Conservation (phyloP, 495 filamentous ascomycete genomes). For the Parathielavia hyrcaniae region DNA sequence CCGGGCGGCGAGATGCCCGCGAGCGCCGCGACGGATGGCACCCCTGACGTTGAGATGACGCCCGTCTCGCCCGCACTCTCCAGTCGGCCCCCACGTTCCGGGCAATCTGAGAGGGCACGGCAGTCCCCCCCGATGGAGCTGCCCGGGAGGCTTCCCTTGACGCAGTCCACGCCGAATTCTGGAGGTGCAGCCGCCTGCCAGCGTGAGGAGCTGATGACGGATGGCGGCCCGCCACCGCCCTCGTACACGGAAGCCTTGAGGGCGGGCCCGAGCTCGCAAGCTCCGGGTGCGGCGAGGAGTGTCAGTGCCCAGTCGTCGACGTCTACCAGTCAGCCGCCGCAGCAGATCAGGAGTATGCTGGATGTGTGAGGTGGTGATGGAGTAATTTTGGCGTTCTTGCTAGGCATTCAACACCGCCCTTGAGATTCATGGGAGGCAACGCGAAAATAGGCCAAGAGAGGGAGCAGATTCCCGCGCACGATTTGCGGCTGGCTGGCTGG, state of each 20-base stretch:
- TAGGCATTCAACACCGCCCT: no score
- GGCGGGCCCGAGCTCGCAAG: background rate
- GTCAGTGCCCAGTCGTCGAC: constrained; percentile 29
- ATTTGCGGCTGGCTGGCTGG: no score
- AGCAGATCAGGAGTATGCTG: constrained; percentile 53
- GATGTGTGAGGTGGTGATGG: constrained; percentile 42
- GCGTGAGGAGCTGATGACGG: constrained; percentile 28
- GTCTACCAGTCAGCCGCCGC: constrained; percentile 38
- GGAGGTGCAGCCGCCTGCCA: constrained; percentile 16
- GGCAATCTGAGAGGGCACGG: constrained; percentile 33
- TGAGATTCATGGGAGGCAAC: no score
- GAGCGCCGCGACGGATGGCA: constrained; percentile 11
- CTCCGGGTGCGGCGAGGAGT: constrained; percentile 28
- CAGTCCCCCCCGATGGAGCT: constrained; percentile 19
- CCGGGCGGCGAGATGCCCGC: background rate
- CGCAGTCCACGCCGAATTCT: constrained; percentile 14
- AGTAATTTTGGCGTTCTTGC: background rate
- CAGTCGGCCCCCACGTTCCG: constrained; percentile 6
- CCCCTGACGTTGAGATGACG: constrained; percentile 34
- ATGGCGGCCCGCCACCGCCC: constrained; percentile 23
- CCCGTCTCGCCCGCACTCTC: constrained; percentile 18
- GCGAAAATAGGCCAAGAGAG: no score
- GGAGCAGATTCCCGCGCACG: no score
- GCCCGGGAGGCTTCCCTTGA: constrained; percentile 38
- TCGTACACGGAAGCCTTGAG: constrained; percentile 24